Evolutionary conservation across 73 alveolate genomes (phyloP).

Genomic region (Tetrahymena elliotti): DNA sequence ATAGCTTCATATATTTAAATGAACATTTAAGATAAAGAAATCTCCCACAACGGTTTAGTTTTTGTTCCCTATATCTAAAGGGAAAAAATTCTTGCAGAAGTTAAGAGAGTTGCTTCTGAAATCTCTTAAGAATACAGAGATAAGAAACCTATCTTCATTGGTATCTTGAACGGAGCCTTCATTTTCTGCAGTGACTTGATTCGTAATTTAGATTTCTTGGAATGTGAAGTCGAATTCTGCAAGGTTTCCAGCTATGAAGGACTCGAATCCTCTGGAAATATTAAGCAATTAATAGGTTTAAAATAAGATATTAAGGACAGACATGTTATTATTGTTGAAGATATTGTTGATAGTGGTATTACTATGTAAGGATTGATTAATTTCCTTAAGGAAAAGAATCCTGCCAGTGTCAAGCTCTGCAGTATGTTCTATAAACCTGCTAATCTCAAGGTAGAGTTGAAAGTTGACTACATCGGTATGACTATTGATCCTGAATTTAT

Average conservation of each 20-base stretch:
- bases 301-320: conserved; percentile 29
- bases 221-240: conserved; percentile 24
- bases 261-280: conserved; percentile 20
- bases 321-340: conserved; percentile 21
- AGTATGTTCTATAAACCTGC: conserved; percentile 21
- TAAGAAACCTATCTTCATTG: conserved; percentile 34
- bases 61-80: not conserved
- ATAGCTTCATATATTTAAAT: not conserved
- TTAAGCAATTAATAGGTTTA: conserved; percentile 19
- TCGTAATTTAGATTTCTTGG: conserved; percentile 12
- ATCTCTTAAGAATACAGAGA: conserved; percentile 20
- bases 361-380: conserved; percentile 20
- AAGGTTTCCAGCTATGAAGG: conserved; percentile 42
- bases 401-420: conserved; percentile 17
- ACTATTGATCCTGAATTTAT: conserved; percentile 28
- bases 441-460: not conserved
- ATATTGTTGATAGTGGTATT: conserved; percentile 36
- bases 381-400: conserved; percentile 9
- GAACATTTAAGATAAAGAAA: not conserved
- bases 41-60: not conserved
- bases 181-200: conserved; percentile 31
- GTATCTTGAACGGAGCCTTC: conserved; percentile 42
- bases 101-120: conserved; percentile 8
- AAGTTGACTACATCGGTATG: conserved; percentile 19
- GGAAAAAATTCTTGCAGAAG: not conserved